Evolutionary conservation across 2,329 filamentous ascomycete species (phyloP).

Genomic region (Aspergillus sergii): DNA sequence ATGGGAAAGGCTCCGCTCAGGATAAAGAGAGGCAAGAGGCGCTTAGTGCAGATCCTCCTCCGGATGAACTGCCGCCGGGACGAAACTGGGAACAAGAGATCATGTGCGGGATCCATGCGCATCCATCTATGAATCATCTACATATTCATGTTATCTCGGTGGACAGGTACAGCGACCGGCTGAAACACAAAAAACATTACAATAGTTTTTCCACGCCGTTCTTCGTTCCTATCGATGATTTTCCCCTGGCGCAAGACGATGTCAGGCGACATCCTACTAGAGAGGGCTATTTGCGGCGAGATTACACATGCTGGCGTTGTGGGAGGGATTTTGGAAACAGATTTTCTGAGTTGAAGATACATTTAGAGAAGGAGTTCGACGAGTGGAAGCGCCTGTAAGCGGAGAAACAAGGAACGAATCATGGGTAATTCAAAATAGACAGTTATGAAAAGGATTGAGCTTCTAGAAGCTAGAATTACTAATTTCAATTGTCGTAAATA

Average conservation of each 20-base stretch:
- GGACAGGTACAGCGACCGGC: slow-evolving; percentile 71
- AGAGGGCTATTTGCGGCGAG: slow-evolving; percentile 62
- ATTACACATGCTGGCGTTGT: slow-evolving; percentile 86
- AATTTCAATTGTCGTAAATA: slow-evolving; percentile 24
- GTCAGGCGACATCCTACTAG: slow-evolving; percentile 59
- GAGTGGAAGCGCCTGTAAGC: slow-evolving; percentile 68
- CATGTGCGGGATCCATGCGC: slow-evolving; percentile 77
- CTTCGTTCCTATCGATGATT: slow-evolving; percentile 75
- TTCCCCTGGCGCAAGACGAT: slow-evolving; percentile 72
- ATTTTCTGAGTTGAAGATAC: slow-evolving; percentile 73
- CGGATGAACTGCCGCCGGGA: slow-evolving; percentile 64
- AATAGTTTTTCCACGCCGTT: slow-evolving; percentile 88
- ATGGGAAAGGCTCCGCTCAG: slow-evolving; percentile 63
- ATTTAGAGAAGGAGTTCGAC: slow-evolving; percentile 75
- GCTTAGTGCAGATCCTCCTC: slow-evolving; percentile 57
- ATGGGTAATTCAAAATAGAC: neutral
- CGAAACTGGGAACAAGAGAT: slow-evolving; percentile 79
- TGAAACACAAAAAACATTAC: slow-evolving; percentile 87
- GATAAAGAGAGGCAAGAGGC: slow-evolving; percentile 68
- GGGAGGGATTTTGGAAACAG: slow-evolving; percentile 70
- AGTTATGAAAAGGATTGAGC: slow-evolving; percentile 7
- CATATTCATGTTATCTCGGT: slow-evolving; percentile 85
- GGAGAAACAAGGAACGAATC: neutral
- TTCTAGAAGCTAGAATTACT: slow-evolving; percentile 18
- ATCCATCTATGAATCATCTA: slow-evolving; percentile 88